phyloP scores from a whole-genome alignment of 345 rosid species.

The Diplotaxis tenuifolia region DNA sequence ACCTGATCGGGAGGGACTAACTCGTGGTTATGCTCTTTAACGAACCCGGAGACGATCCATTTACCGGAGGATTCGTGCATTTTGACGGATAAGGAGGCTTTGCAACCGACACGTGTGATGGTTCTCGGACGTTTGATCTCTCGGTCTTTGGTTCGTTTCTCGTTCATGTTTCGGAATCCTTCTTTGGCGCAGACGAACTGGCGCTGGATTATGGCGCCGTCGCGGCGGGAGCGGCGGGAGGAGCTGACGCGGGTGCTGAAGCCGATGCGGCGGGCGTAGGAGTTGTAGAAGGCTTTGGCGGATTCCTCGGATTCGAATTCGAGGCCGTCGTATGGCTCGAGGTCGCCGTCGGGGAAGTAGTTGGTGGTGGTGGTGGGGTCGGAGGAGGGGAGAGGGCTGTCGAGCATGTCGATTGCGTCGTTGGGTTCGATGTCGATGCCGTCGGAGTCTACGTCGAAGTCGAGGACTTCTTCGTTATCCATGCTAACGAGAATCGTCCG shows the following conservation, averaged over 20 bases:
- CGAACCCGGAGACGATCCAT: constrained; percentile 56
- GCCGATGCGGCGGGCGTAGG: constrained; percentile 55
- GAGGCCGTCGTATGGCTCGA: constrained; percentile 64
- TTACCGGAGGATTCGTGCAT: constrained; percentile 66
- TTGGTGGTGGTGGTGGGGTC: background rate
- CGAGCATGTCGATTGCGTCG: background rate
- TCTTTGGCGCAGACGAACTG: constrained; percentile 71
- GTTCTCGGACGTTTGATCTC: constrained; percentile 64
- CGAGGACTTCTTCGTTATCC: background rate
- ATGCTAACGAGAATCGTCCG: background rate
- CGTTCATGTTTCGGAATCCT: constrained; percentile 59
- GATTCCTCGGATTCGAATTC: constrained; percentile 71
- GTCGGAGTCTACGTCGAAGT: background rate
- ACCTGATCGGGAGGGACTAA: constrained; percentile 62
- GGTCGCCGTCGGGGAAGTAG: constrained; percentile 44
- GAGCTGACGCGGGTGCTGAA: constrained; percentile 58
- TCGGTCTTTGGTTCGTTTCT: constrained; percentile 58
- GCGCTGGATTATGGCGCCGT: constrained; percentile 65
- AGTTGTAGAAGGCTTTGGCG: constrained; percentile 64
- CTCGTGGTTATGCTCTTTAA: constrained; percentile 55
- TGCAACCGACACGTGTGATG: constrained; percentile 58
- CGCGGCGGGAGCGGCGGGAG: constrained; percentile 62
- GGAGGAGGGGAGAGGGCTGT: background rate
- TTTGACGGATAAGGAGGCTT: constrained; percentile 56
- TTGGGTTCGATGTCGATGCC: background rate